Conservation (phyloP, 257 asterid species). For the Gentiana macrophylla region DNA sequence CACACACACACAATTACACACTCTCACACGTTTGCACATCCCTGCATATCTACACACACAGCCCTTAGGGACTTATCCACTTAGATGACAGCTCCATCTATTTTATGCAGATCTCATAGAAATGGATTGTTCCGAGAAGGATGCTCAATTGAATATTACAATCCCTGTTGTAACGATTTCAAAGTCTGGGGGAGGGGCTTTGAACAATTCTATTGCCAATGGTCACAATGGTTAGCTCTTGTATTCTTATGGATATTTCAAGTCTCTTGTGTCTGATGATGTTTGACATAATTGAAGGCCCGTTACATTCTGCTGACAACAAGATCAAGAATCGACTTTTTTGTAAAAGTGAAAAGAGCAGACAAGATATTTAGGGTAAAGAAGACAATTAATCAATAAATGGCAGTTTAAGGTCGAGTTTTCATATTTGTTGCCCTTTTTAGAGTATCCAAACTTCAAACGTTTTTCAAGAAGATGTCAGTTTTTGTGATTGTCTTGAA, state of each 20-base stretch:
- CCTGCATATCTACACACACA: background rate
- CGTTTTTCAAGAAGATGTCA: no score
- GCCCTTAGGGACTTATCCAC: background rate
- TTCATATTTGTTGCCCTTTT: no score
- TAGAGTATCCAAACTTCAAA: no score
- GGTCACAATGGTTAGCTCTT: slow-evolving; percentile 45
- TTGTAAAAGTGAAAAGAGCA: background rate
- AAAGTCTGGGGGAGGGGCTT: slow-evolving; percentile 63
- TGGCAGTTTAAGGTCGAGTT: no score
- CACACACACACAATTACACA: background rate
- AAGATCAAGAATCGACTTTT: background rate
- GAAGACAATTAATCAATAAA: no score
- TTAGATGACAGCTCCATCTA: slow-evolving; percentile 17
- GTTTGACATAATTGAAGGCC: slow-evolving; percentile 2
- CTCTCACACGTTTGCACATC: background rate
- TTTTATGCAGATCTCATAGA: slow-evolving; percentile 13
- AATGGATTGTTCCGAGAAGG: slow-evolving; percentile 72
- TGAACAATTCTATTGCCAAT: slow-evolving; percentile 43
- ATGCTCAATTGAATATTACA: slow-evolving; percentile 39
- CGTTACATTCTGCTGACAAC: background rate
- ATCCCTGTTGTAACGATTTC: slow-evolving; percentile 77
- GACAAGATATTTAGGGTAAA: no score
- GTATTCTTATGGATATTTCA: slow-evolving; percentile 10
- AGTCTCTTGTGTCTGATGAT: background rate
- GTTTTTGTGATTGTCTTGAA: no score